Conservation (phyloP, 176 grass and related monocot genomes). For the Raddia guianensis region DNA sequence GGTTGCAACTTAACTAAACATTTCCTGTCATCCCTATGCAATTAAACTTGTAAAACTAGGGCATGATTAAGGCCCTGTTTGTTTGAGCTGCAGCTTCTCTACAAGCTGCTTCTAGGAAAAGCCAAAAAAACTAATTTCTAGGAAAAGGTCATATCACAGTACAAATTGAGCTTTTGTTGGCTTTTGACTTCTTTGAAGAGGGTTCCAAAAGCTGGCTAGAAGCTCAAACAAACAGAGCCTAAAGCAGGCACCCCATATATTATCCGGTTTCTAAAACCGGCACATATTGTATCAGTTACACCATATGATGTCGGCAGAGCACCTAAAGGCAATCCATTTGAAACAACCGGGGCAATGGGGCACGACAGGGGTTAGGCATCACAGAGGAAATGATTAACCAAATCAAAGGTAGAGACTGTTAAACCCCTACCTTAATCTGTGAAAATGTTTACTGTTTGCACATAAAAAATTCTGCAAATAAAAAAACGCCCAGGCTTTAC, state of each 20-base stretch:
- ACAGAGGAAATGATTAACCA: neutral
- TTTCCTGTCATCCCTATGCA: neutral
- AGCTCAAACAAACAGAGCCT: too few relatives aligned
- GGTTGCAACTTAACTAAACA: slow-evolving; percentile 3
- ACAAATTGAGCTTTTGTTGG: too few relatives aligned
- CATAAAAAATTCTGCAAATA: too few relatives aligned
- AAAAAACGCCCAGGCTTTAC: too few relatives aligned
- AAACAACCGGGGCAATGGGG: neutral
- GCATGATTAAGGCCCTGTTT: too few relatives aligned
- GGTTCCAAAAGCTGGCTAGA: too few relatives aligned
- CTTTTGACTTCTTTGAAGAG: too few relatives aligned
- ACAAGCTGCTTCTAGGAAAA: too few relatives aligned
- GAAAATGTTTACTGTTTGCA: too few relatives aligned
- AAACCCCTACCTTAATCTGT: slow-evolving; percentile 14
- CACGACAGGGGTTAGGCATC: neutral
- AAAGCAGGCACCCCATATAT: neutral
- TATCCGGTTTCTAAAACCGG: neutral
- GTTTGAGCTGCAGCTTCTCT: too few relatives aligned
- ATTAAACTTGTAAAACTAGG: neutral
- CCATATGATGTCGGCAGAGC: slow-evolving; percentile 20
- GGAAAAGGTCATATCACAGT: too few relatives aligned
- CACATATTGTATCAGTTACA: neutral
- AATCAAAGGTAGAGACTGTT: neutral
- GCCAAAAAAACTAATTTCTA: too few relatives aligned
- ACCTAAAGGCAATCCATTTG: neutral